Percentiles rank a stretch among this genome's conserved stretches.
Evolutionary conservation across 192 early-diverging fungal species (phyloP).

Genomic region (Piromyces finnis): DNA sequence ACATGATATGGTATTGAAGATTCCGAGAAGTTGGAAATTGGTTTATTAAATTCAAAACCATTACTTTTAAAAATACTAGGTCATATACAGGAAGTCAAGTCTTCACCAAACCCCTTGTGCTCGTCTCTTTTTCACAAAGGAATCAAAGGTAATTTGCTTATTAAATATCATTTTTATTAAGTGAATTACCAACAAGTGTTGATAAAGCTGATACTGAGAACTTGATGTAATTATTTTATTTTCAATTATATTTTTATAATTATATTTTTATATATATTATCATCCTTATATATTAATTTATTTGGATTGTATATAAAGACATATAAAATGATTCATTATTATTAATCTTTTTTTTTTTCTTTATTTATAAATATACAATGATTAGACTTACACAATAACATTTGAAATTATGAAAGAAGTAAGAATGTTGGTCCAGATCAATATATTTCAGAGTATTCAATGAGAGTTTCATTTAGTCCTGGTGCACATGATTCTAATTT

Average conservation of each 20-base stretch:
- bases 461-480: slow-evolving; percentile 74
- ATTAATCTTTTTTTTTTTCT: too few species aligned
- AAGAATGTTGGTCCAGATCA: slow-evolving; percentile 14
- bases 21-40: slow-evolving; percentile 69
- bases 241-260: too few species aligned
- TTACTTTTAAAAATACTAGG: slow-evolving; percentile 61
- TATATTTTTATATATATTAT: too few species aligned
- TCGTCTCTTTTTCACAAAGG: slow-evolving; percentile 86
- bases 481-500: slow-evolving; percentile 83
- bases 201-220: slow-evolving; percentile 53
- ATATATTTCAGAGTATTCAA: slow-evolving; percentile 52
- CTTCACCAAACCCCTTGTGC: slow-evolving; percentile 35
- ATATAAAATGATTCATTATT: too few species aligned
- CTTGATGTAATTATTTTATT: slow-evolving; percentile 56
- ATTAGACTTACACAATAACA: slow-evolving; percentile 82
- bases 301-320: too few species aligned
- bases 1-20: slow-evolving; percentile 82
- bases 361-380: too few species aligned
- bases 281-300: too few species aligned
- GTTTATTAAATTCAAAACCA: slow-evolving; percentile 51
- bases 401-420: slow-evolving; percentile 90
- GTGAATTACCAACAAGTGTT: slow-evolving; percentile 49
- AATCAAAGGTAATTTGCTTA: slow-evolving; percentile 81
- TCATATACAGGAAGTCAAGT: slow-evolving; percentile 46
- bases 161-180: slow-evolving; percentile 80